Percentiles rank a stretch among this genome's conserved stretches.
Conservation (phyloP, 225 moss, liverwort and hornwort genomes). For the Polytrichum formosum region DNA sequence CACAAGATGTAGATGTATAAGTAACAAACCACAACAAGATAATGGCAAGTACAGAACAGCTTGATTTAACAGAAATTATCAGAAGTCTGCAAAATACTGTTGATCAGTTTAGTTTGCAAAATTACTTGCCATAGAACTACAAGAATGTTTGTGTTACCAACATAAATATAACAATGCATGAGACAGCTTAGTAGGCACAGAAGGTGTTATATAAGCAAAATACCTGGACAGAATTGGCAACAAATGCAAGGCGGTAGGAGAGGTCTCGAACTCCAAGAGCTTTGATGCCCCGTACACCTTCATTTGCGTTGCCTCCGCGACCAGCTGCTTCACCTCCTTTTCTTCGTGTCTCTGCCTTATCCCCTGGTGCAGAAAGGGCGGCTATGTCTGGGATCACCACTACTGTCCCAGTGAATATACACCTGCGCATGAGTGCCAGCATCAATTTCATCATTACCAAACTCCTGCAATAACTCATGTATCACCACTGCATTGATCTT, state of each 20-base stretch:
- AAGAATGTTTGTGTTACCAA: too few relatives aligned
- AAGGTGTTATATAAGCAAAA: not conserved
- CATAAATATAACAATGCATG: too few relatives aligned
- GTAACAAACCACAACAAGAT: too few relatives aligned
- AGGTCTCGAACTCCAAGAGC: constrained; percentile 94
- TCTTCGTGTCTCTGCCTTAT: constrained; percentile 83
- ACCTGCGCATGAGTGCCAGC: constrained; percentile 42
- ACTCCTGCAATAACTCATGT: not conserved
- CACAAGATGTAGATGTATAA: too few relatives aligned
- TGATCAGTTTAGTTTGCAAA: too few relatives aligned
- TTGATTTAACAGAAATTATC: too few relatives aligned
- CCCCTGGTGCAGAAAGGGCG: constrained; percentile 90
- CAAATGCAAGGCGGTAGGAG: constrained; percentile 88
- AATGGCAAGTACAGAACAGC: too few relatives aligned
- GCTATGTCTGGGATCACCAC: constrained; percentile 97
- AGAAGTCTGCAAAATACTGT: too few relatives aligned
- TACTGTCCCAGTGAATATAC: constrained; percentile 90
- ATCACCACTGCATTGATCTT: not conserved
- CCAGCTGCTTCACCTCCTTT: constrained; percentile 64
- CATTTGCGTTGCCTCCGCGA: constrained; percentile 52
- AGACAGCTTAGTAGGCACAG: not conserved
- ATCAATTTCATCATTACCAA: constrained; percentile 6
- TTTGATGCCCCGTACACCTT: constrained; percentile 94
- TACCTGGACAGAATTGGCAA: constrained; percentile 99
- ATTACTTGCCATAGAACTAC: too few relatives aligned